Evolutionary conservation across 768 basidiomycete genomes (phyloP), one percentile per base, ranked within the genome.

Genomic region (Coprinellus micaceus): DNA sequence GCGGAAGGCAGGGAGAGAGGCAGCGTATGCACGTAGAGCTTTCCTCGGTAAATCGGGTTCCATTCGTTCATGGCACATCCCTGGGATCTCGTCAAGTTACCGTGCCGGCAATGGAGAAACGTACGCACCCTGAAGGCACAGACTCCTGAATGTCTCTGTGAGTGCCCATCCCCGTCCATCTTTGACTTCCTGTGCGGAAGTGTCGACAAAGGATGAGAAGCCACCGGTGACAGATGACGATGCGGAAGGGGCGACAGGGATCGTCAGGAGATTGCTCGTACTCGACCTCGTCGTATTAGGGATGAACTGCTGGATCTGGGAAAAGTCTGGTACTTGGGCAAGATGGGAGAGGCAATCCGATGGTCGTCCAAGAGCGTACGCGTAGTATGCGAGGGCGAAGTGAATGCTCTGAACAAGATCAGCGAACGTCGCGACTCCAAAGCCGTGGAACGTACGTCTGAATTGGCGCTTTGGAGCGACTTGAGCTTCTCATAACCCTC

Each of bases 141-240:
- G 71, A 49, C 88, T 89, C 36, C 93, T 81, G 56, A 94, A 71
- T 2, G 84, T 79, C 66, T 94, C 91, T 13, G 81, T 76, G 61
- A 87, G 75, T 0, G 84, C 81, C 89, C 89, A 93, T 24, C 78
- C 81, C 63, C 82, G 78, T 15, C 87, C 88, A 63, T 91, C 86
- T 50, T 74, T 76, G 48, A 90, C 78, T 58, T 88, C 85, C 3
- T 81, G 71, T 24, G 75, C 63, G 4, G 74, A 73, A 0, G 73
- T 61, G 19, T 78, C 67, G 4, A 74, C 68, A 15, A 73, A 61
- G 0, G 83, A 78, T 2, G 74, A 62, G 53, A 81, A 75, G 52
- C 80, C 85, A 15, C 79, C 80, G 3, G 76, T 76, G 63, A 74
- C 75, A 0, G 48, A 50, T 26, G 84, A 83, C 2, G 77, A 74